Evolutionary conservation across 2,329 filamentous ascomycete genomes (phyloP).

Genomic region (Xylogone sp.): DNA sequence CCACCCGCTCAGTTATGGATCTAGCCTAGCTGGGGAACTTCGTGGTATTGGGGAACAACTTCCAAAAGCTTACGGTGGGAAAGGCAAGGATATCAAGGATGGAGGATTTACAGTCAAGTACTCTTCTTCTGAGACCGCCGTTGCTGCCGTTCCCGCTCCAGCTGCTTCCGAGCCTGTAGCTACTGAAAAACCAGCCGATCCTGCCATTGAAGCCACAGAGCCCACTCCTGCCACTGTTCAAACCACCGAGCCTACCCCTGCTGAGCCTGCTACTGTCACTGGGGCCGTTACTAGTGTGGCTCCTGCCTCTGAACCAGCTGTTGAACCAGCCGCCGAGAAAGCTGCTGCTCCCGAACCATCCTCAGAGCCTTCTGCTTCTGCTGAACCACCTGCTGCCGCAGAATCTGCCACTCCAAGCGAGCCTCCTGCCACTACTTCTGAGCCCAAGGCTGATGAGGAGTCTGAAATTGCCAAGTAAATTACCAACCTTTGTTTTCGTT

Average conservation of each 20-base stretch:
- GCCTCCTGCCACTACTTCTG: background rate
- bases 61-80: slow-evolving; percentile 77
- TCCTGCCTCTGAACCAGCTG: background rate
- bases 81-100: slow-evolving; percentile 43
- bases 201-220: too few species aligned
- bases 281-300: background rate
- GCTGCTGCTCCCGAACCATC: background rate
- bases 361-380: background rate
- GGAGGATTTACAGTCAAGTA: slow-evolving; percentile 27
- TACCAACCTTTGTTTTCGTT: too few species aligned
- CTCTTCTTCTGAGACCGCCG: background rate
- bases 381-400: background rate
- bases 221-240: background rate
- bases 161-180: background rate
- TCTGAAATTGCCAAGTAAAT: too few species aligned
- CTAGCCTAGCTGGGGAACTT: slow-evolving; percentile 60
- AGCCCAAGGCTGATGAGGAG: background rate
- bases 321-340: background rate
- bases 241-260: background rate
- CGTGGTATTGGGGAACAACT: slow-evolving; percentile 57
- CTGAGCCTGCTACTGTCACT: background rate
- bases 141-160: slow-evolving; percentile 3
- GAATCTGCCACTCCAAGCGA: background rate
- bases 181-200: slow-evolving; percentile 1
- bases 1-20: slow-evolving; percentile 72